A percentile compares a stretch with the other conserved stretches of the same genome.
Evolutionary conservation across 345 rosid species (phyloP).

Genomic region (Salix dunnii): DNA sequence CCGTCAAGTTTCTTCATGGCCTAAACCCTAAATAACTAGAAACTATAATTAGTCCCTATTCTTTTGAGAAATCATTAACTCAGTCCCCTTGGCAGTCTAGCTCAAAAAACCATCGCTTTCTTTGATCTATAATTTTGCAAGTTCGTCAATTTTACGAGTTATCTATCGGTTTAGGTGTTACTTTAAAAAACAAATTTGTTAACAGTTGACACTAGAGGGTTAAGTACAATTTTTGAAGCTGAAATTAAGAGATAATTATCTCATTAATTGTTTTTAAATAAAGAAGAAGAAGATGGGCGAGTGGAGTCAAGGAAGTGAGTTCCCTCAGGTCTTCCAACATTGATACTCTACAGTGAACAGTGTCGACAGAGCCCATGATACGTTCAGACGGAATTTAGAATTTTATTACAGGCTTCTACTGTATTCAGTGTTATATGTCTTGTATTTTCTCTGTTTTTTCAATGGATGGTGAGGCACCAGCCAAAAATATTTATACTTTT

Average conservation of each 20-base stretch:
- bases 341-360: background rate
- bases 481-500: background rate
- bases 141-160: too few relatives aligned
- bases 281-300: too few relatives aligned
- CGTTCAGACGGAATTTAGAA: background rate
- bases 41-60: background rate
- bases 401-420: background rate
- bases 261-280: too few relatives aligned
- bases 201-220: too few relatives aligned
- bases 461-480: background rate
- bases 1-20: background rate
- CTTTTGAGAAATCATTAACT: background rate
- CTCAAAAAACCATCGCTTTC: too few relatives aligned
- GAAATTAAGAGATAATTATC: too few relatives aligned
- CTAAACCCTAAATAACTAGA: too few relatives aligned
- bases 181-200: too few relatives aligned
- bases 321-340: slow-evolving; percentile 13
- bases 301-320: slow-evolving; percentile 15
- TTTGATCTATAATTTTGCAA: too few relatives aligned
- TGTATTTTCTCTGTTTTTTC: background rate
- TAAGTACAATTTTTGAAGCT: too few relatives aligned
- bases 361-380: background rate
- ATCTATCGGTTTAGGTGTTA: too few relatives aligned
- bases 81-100: background rate
- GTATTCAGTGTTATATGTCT: background rate